Percentiles rank a stretch among this genome's conserved stretches.
These are phyloP conservation scores for Xylaria cubensis DNA, from an alignment of 495 filamentous ascomycete species.

Conservation along the genomic window DNA sequence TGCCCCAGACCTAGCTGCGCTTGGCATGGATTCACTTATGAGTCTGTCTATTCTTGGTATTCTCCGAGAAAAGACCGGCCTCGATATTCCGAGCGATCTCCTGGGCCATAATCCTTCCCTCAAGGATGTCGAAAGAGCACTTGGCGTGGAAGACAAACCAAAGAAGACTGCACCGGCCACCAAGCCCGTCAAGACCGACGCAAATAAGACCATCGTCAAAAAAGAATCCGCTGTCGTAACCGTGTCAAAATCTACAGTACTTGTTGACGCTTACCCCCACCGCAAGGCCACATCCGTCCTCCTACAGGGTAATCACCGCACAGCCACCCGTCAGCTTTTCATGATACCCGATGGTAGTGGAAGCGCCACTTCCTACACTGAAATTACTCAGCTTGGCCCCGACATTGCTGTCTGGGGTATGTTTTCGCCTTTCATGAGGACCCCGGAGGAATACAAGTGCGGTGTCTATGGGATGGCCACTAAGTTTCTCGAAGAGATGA, in stretches of 20 bases:
- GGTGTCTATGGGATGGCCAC: constrained; percentile 61
- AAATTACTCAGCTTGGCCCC: constrained; percentile 56
- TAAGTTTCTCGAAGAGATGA: constrained; percentile 67
- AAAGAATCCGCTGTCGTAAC: constrained; percentile 46
- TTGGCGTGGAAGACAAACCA: constrained; percentile 51
- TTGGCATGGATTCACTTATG: constrained; percentile 70
- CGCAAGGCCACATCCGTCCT: constrained; percentile 66
- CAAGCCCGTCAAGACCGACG: constrained; percentile 32
- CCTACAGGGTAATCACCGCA: constrained; percentile 70
- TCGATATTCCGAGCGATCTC: constrained; percentile 55
- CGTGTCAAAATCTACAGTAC: constrained; percentile 51
- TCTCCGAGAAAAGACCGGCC: constrained; percentile 63
- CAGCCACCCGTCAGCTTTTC: constrained; percentile 66
- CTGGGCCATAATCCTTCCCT: constrained; percentile 55
- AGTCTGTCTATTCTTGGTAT: constrained; percentile 61
- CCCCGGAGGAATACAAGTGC: constrained; percentile 61
- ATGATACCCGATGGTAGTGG: constrained; percentile 82
- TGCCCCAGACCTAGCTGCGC: constrained; percentile 55
- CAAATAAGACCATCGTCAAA: constrained; percentile 52
- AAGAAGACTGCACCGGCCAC: constrained; percentile 42
- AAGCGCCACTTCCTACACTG: constrained; percentile 67
- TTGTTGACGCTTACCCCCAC: constrained; percentile 70
- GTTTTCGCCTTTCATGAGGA: constrained; percentile 68
- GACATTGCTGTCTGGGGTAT: constrained; percentile 67
- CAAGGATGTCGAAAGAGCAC: constrained; percentile 53